phyloP scores from a whole-genome alignment of 2,329 filamentous ascomycete species.

The Monilinia fructicola region DNA sequence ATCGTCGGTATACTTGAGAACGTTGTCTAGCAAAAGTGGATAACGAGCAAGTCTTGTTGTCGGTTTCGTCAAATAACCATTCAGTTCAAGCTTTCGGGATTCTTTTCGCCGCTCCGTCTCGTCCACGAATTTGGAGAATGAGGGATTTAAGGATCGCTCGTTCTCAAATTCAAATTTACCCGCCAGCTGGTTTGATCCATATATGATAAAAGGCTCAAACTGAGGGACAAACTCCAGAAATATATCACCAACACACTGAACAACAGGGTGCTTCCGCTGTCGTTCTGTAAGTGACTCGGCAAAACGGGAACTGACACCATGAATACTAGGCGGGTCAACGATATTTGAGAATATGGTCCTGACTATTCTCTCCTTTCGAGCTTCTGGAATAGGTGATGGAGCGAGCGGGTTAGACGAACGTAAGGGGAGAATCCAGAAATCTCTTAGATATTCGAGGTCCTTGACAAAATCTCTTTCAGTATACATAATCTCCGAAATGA shows the following conservation, averaged over 20 bases:
- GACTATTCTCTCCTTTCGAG: slow-evolving; percentile 85
- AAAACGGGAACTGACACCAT: slow-evolving; percentile 85
- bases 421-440: slow-evolving; percentile 97
- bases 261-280: slow-evolving; percentile 87
- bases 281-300: slow-evolving; percentile 84
- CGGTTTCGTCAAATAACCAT: slow-evolving; percentile 96
- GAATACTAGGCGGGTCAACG: slow-evolving; percentile 76
- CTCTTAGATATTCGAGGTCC: slow-evolving; percentile 92
- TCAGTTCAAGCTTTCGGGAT: slow-evolving; percentile 92
- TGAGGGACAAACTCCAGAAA: slow-evolving; percentile 89
- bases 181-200: slow-evolving; percentile 92
- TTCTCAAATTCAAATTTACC: slow-evolving; percentile 98
- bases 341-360: slow-evolving; percentile 95
- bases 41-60: slow-evolving; percentile 94
- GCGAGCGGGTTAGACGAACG: slow-evolving; percentile 63
- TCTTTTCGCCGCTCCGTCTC: slow-evolving; percentile 96
- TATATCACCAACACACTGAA: slow-evolving; percentile 87
- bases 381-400: slow-evolving; percentile 82
- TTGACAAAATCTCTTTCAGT: slow-evolving; percentile 99
- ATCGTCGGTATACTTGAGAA: slow-evolving; percentile 86
- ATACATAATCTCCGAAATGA: slow-evolving; percentile 98
- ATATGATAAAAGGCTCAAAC: slow-evolving; percentile 94
- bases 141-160: slow-evolving; percentile 81
- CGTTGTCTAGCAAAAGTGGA: slow-evolving; percentile 85
- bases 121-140: slow-evolving; percentile 89